Base-by-base conservation (phyloP, 2,329 filamentous ascomycete species). In the Domatiomyces catenatus region DNA sequence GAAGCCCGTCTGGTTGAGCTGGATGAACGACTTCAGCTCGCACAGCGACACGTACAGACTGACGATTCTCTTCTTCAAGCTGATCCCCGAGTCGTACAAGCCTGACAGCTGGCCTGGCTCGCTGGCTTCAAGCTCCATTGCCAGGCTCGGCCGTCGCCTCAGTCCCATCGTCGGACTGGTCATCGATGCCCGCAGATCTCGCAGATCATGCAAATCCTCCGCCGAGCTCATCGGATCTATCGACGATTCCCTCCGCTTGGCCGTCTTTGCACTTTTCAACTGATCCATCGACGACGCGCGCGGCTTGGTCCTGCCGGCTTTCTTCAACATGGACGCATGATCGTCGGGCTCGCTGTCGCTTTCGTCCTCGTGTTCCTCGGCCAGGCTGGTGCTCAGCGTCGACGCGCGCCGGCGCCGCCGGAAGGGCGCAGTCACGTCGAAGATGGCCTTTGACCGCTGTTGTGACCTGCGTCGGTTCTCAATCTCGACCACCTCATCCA, bases 1-100 rank as follows among this genome's bases (percentile, higher is more conserved):
- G 69, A 98, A 98, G 10, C 92, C 92, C 0, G 92, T 98, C 68
- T 85, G 84, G 74, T 98, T 98, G 55, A 98, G 79, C 69, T 96
- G 90, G 50, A 89, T 82, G 63, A 89, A 98, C 1, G 90, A 96
- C 64, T 94, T 93, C 61, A 98, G 78, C 66, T 95, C 92, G 69
- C 90, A 95, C 17, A 96, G 73, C 57, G 86, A 84, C 45, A 98
- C 92, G 63, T 95, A 98, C 53, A 89, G 73, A 63, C 81, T 81
- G 58, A 94, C 80, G 50, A 87, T 83, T 50, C 89, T 81, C 71
- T 94, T 95, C 75, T 96, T 96, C 56, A 98, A 71, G 61, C 88
- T 90, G 57, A 96, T 84, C 22, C 80, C 81, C 48, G 78, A 74
- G 56, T 83, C 80, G 60, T 82, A 84, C 1, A 85, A 67, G 19